phyloP scores from a whole-genome alignment of 2,329 filamentous ascomycete species.

The Ploettnerulaceae sp. region DNA sequence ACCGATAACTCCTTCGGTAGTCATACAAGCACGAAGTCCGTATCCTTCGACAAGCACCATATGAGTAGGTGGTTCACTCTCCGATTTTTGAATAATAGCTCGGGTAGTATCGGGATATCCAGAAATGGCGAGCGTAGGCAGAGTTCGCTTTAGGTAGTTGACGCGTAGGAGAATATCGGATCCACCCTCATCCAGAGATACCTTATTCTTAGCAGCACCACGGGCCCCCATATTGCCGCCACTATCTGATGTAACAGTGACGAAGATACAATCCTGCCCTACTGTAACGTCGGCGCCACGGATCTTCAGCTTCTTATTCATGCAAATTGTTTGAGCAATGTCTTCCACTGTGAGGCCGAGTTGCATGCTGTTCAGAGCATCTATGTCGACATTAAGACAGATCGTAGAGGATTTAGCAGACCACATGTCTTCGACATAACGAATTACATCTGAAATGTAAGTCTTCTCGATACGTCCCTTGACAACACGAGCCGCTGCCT shows the following conservation, averaged over 20 bases:
- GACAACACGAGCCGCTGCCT: constrained; percentile 80
- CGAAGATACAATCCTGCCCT: constrained; percentile 60
- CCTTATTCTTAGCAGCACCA: constrained; percentile 26
- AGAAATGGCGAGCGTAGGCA: constrained; percentile 81
- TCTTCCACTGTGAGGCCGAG: constrained; percentile 71
- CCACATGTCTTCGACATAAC: constrained; percentile 85
- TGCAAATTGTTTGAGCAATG: constrained; percentile 71
- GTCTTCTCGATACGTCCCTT: constrained; percentile 96
- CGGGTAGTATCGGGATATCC: constrained; percentile 82
- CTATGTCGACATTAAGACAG: constrained; percentile 74
- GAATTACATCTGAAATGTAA: constrained; percentile 74
- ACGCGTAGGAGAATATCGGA: constrained; percentile 71
- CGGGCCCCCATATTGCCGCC: constrained; percentile 36
- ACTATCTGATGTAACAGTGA: constrained; percentile 59
- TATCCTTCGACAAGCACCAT: constrained; percentile 91
- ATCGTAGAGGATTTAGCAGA: constrained; percentile 70
- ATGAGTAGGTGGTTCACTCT: constrained; percentile 51
- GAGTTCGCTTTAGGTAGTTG: constrained; percentile 75
- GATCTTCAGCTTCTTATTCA: constrained; percentile 78
- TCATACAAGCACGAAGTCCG: constrained; percentile 84
- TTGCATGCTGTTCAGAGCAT: constrained; percentile 73
- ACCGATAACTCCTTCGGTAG: constrained; percentile 83
- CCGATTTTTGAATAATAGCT: constrained; percentile 82
- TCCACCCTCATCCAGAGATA: constrained; percentile 43
- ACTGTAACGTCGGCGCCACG: constrained; percentile 60